Conservation (phyloP, 176 grass and related monocot genomes). For the Carex littledalei region DNA sequence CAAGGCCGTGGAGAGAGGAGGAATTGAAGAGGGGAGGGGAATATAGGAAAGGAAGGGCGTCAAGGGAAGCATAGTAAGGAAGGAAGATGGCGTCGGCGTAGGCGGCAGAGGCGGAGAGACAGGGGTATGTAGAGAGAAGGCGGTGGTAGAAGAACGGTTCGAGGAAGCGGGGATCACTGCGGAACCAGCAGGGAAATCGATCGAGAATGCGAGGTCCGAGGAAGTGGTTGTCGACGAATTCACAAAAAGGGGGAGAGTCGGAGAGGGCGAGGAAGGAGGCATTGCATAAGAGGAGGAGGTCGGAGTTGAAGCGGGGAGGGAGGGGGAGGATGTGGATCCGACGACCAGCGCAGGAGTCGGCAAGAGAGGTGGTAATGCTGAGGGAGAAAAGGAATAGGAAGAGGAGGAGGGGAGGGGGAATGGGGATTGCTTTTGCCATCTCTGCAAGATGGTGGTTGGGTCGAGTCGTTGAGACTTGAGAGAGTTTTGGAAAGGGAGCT, state of each 20-base stretch:
- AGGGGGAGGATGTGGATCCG: conserved; percentile 54
- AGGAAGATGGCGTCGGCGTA: conserved; percentile 60
- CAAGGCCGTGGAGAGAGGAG: conserved; percentile 8
- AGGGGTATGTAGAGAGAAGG: conserved; percentile 26
- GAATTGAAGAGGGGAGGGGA: conserved; percentile 36
- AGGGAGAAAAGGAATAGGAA: not conserved
- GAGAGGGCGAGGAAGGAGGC: conserved; percentile 41
- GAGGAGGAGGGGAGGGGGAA: conserved; percentile 16
- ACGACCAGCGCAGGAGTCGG: conserved; percentile 34
- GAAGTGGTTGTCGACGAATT: conserved; percentile 55
- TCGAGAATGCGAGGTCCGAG: conserved; percentile 51
- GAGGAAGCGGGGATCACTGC: conserved; percentile 52
- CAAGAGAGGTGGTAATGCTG: not conserved
- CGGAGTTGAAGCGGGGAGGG: conserved; percentile 42
- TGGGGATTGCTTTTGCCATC: conserved; percentile 15
- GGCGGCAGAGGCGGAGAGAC: conserved; percentile 1
- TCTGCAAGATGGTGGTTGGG: not conserved
- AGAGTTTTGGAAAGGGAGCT: not conserved
- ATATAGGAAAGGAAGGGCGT: conserved; percentile 60
- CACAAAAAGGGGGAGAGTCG: conserved; percentile 35
- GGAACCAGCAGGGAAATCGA: conserved; percentile 53
- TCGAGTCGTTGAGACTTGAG: not conserved
- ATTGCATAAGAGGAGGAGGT: conserved; percentile 46
- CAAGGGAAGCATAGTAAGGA: conserved; percentile 75
- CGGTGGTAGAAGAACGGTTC: conserved; percentile 41